phyloP scores from a whole-genome alignment of 371 early-diverging fungal species.

The Phascolomyces articulosus region DNA sequence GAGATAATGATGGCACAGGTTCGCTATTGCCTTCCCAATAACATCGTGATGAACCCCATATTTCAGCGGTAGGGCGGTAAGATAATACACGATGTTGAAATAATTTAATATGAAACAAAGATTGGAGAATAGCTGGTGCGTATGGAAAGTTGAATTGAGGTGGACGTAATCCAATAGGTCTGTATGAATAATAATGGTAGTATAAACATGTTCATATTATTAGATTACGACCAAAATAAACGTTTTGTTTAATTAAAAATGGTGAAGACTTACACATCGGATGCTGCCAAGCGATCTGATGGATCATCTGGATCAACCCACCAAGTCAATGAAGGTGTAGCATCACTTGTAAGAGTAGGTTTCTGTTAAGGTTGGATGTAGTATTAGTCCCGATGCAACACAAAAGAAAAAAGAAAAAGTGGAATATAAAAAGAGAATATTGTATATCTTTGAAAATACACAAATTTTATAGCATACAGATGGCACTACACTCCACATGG shows the following conservation, averaged over 20 bases:
- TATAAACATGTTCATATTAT: neutral
- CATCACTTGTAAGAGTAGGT: neutral
- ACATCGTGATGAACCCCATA: constrained; percentile 32
- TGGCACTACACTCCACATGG: constrained; percentile 40
- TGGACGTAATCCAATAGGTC: constrained; percentile 48
- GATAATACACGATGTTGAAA: constrained; percentile 36
- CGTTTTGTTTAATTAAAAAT: neutral
- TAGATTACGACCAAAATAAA: neutral
- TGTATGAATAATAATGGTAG: constrained; percentile 4
- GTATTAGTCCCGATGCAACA: neutral
- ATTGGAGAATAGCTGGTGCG: constrained; percentile 38
- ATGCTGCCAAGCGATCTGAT: constrained; percentile 22
- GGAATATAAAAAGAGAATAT: too few species aligned
- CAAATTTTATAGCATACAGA: neutral
- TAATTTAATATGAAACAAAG: constrained; percentile 39
- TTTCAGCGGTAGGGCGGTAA: constrained; percentile 33
- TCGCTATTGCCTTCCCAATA: constrained; percentile 52
- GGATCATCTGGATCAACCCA: constrained; percentile 51
- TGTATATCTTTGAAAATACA: too few species aligned
- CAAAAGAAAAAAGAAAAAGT: neutral
- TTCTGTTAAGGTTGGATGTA: neutral
- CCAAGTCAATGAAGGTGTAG: constrained; percentile 32
- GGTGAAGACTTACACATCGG: constrained; percentile 26
- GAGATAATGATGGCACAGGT: constrained; percentile 16
- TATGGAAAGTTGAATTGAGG: constrained; percentile 41